Conservation (phyloP, 1,284 basidiomycete species). For the Apiotrichum domesticum region DNA sequence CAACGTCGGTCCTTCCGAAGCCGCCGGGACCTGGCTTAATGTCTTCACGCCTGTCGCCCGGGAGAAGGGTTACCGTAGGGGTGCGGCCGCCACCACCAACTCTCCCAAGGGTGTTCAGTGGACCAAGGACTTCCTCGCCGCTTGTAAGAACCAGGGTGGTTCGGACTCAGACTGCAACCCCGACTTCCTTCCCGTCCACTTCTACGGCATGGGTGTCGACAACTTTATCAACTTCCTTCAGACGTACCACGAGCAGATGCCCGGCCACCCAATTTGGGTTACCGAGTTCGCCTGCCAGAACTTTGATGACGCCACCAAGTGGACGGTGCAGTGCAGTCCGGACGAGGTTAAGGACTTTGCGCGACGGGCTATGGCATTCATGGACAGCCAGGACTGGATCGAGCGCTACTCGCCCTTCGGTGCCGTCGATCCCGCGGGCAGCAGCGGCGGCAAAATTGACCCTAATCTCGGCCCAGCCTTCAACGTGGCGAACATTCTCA, state of each 20-base stretch:
- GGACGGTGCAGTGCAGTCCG: constrained; percentile 53
- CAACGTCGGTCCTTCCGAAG: constrained; percentile 49
- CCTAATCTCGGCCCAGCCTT: not conserved
- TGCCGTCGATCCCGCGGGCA: not conserved
- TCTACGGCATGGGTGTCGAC: constrained; percentile 32
- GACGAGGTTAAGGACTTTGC: constrained; percentile 54
- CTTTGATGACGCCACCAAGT: constrained; percentile 52
- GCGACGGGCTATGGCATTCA: constrained; percentile 53
- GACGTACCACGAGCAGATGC: constrained; percentile 37
- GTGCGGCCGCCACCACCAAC: constrained; percentile 48
- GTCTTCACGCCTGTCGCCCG: constrained; percentile 53
- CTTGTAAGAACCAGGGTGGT: constrained; percentile 45
- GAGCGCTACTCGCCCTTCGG: constrained; percentile 62
- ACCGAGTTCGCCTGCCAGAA: constrained; percentile 53
- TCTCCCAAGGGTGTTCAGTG: constrained; percentile 43
- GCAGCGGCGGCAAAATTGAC: not conserved
- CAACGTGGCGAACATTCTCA: not conserved
- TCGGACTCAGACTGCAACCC: constrained; percentile 25
- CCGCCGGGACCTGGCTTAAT: constrained; percentile 53
- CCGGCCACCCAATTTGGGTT: constrained; percentile 36
- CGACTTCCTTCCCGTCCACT: constrained; percentile 44
- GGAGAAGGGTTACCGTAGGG: constrained; percentile 10
- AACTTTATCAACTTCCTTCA: constrained; percentile 43
- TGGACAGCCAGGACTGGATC: constrained; percentile 56
- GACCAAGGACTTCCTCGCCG: constrained; percentile 57